Base-by-base conservation (phyloP, 805 yeast genomes). In the Lipomyces sp. region DNA sequence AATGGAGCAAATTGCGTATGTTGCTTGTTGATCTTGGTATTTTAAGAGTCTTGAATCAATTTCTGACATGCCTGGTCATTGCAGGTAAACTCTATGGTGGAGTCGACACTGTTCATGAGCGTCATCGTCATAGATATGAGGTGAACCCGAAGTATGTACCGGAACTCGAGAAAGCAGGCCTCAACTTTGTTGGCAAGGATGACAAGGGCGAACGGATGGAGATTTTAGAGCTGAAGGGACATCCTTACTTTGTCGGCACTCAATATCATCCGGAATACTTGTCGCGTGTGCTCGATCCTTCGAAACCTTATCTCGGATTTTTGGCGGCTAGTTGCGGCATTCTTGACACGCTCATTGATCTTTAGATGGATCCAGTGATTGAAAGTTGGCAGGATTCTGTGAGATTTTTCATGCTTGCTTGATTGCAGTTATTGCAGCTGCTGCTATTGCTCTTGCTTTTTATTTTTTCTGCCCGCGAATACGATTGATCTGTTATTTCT, bases 51-150 rank as follows among this genome's bases (percentile, higher is more conserved):
- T n/a, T 81, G 88, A 61, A 87, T 97, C 36, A 78, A 77, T 58
- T 91, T 91, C 76, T 81, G 79, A 63, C 72, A 73, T n/a, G 80
- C 74, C 55, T 70, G 84, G 40, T 82, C 82, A 57, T 74, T 81
- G 78, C 90, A 64, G 81, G 85, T 69, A 77, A 81, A 70, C 58
- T 58, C 3, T 91, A 91, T 68, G 95, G 93, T 51, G 81, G 79
- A 52, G 75, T 76, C 26, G 76, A 74, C 1, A 72, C 77, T 40
- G 90, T 89, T 44, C 75, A 75, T 55, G 99, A 93, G 75, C 86
- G 99, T 78, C 99, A 93, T 70, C 85, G 99, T 75, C 99, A 93
- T 71, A 83, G 99, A 74, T 93, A 93, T 70, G 99, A 93, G 71
- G 86, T 93, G 63, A 91, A 90, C 71, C 99, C 98, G 14, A 79